Percentiles rank a stretch among this genome's conserved stretches.
phyloP scores from a whole-genome alignment of 352 stramenopile genomes.

The Pythium vanterpoolii region DNA sequence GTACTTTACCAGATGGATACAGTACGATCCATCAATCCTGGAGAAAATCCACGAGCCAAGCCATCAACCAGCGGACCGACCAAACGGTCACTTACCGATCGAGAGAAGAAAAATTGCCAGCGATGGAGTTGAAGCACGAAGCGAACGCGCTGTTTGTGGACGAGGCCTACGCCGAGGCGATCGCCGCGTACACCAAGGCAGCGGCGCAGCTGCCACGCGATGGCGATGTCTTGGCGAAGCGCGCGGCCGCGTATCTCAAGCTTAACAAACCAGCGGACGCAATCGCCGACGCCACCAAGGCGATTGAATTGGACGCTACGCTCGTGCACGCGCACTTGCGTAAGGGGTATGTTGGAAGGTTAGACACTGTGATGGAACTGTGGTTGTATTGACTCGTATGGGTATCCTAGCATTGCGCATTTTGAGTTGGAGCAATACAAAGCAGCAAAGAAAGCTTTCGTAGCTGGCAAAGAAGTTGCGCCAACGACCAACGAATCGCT shows the following conservation, averaged over 20 bases:
- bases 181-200: slow-evolving; percentile 49
- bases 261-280: slow-evolving; percentile 58
- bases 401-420: slow-evolving; percentile 46
- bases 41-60: slow-evolving; percentile 5
- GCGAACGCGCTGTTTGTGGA: slow-evolving; percentile 85
- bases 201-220: slow-evolving; percentile 34
- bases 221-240: slow-evolving; percentile 63
- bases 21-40: not conserved
- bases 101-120: not conserved
- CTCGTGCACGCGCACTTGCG: slow-evolving; percentile 65
- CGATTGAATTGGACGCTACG: slow-evolving; percentile 43
- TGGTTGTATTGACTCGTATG: not conserved
- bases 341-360: slow-evolving; percentile 46
- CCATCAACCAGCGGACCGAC: not conserved
- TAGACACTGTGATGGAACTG: not conserved
- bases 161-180: slow-evolving; percentile 65
- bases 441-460: slow-evolving; percentile 62
- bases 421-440: slow-evolving; percentile 81
- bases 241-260: slow-evolving; percentile 65
- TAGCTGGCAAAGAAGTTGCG: slow-evolving; percentile 37
- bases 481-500: slow-evolving; percentile 32
- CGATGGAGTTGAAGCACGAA: slow-evolving; percentile 70
- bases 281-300: slow-evolving; percentile 42
- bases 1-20: not conserved
- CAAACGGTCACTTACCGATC: not conserved